Conservation (phyloP, 2,329 filamentous ascomycete species). For the Ophiocordyceps camponoti-saundersi region DNA sequence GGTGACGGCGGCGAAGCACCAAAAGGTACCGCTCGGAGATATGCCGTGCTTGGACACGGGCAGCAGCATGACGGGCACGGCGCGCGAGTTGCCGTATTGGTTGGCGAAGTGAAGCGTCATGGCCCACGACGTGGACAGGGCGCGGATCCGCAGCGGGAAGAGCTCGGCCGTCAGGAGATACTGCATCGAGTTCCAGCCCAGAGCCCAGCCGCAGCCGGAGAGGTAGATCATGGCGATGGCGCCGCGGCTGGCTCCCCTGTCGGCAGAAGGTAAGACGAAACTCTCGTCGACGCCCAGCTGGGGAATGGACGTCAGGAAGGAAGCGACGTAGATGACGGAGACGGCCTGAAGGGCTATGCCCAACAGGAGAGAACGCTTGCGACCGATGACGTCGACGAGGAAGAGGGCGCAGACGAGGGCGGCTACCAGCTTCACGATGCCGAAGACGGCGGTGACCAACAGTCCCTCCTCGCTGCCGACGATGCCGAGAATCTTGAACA, state of each 20-base stretch:
- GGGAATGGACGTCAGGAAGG: constrained; percentile 46
- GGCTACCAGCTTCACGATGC: constrained; percentile 53
- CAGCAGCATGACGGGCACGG: constrained; percentile 60
- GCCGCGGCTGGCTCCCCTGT: constrained; percentile 42
- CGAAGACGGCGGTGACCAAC: constrained; percentile 59
- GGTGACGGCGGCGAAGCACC: constrained; percentile 57
- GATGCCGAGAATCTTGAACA: constrained; percentile 57
- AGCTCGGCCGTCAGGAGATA: constrained; percentile 65
- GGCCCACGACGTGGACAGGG: constrained; percentile 50
- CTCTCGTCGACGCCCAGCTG: constrained; percentile 30
- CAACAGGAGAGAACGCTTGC: constrained; percentile 46
- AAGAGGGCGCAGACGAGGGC: constrained; percentile 57
- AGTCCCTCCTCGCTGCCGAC: constrained; percentile 51
- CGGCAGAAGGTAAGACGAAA: constrained; percentile 26
- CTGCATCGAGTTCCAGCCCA: constrained; percentile 62
- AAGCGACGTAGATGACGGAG: constrained; percentile 44
- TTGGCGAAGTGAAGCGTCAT: constrained; percentile 71
- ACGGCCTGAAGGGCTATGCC: constrained; percentile 44
- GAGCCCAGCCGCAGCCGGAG: constrained; percentile 50
- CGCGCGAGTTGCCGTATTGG: constrained; percentile 61
- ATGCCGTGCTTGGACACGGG: constrained; percentile 25
- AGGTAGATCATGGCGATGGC: constrained; percentile 62
- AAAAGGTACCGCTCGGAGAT: constrained; percentile 52
- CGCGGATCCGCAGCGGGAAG: constrained; percentile 58
- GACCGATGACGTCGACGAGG: constrained; percentile 63